Evolutionary conservation across 2,329 filamentous ascomycete species (phyloP), one percentile per base, ranked within the genome.

Genomic region (Cercospora beticola): DNA sequence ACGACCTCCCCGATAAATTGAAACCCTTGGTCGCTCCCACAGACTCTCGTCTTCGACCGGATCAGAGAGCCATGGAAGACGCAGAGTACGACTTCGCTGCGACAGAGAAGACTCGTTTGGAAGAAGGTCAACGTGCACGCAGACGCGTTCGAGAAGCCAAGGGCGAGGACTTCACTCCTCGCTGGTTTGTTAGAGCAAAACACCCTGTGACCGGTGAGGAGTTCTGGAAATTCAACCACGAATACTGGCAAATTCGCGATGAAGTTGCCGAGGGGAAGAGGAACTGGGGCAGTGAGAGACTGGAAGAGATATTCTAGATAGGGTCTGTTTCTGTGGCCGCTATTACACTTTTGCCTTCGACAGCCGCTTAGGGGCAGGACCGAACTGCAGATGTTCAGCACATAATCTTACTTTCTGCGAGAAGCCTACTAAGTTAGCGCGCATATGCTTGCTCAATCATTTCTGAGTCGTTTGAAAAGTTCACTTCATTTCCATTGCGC

Each of bases 31-130:
- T 99, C 16, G 92, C 95, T 43, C 95, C 95, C 0, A 99, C 95
- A 0, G 95, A 99, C 79, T 97, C 94, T 1, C 87, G 95, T n/a
- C 84, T 97, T 33, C 87, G 95, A 31, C 94, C 95, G 0, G 95
- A 99, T 80, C 95, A 99, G 82, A 87, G 95, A 10, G 95, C 95
- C 1, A 99, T 99, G 95, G 95, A 99, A 79, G 94, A 98, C 70
- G 95, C 94, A n/a, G 88, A 94, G 80, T 99, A 99, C 77, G 94
- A 98, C 76, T 86, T 95, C 68, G 95, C 95, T 1, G 95, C 94
- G 0, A 88, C 87, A 5, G 95, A 99, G 84, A 99, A 99, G 87
- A 95, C 94, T 76, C 86, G 95, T 1, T 87, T 99, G 0, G 95
- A 99, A 80, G 92, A 97, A 82, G 93, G 90, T 72, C 95, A 99